A percentile compares a stretch with the other conserved stretches of the same genome.
Evolutionary conservation across 2,329 filamentous ascomycete genomes (phyloP).

Genomic region (Botrytis deweyae): DNA sequence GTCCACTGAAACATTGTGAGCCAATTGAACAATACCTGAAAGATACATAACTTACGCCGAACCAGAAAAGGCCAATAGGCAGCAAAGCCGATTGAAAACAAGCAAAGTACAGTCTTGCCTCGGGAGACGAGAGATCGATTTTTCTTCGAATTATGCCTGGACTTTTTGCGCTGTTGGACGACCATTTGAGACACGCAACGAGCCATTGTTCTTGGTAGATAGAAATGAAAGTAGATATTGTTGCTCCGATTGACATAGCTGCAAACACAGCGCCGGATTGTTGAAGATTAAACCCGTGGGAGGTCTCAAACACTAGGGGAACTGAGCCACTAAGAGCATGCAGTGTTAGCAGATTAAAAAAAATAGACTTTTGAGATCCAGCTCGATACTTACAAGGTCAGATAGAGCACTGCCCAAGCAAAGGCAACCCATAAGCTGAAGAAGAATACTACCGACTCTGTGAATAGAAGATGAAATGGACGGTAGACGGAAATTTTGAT

Average conservation of each 20-base stretch:
- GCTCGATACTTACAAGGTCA: slow-evolving; percentile 58
- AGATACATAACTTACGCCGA: slow-evolving; percentile 9
- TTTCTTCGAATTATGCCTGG: slow-evolving; percentile 25
- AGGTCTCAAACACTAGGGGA: slow-evolving; percentile 70
- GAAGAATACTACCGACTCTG: slow-evolving; percentile 77
- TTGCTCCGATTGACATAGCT: slow-evolving; percentile 65
- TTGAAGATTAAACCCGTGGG: slow-evolving; percentile 66
- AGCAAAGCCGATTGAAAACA: slow-evolving; percentile 74
- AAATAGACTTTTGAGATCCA: neutral
- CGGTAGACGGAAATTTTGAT: slow-evolving; percentile 72
- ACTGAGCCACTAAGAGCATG: slow-evolving; percentile 54
- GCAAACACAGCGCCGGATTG: slow-evolving; percentile 71
- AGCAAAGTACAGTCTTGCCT: slow-evolving; percentile 78
- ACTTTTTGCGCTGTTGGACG: slow-evolving; percentile 25
- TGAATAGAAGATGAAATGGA: slow-evolving; percentile 74
- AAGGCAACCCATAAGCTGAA: slow-evolving; percentile 91
- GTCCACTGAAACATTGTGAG: slow-evolving; percentile 60
- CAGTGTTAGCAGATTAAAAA: neutral
- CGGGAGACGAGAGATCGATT: slow-evolving; percentile 53
- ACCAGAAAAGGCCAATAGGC: slow-evolving; percentile 74
- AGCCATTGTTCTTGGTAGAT: slow-evolving; percentile 72
- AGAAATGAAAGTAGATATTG: slow-evolving; percentile 65
- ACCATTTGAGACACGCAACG: slow-evolving; percentile 44
- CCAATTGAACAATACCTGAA: neutral
- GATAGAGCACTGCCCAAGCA: slow-evolving; percentile 83